These are phyloP conservation scores for Pogostemon cablin DNA, from an alignment of 257 asterid species.

Conservation along the genomic window DNA sequence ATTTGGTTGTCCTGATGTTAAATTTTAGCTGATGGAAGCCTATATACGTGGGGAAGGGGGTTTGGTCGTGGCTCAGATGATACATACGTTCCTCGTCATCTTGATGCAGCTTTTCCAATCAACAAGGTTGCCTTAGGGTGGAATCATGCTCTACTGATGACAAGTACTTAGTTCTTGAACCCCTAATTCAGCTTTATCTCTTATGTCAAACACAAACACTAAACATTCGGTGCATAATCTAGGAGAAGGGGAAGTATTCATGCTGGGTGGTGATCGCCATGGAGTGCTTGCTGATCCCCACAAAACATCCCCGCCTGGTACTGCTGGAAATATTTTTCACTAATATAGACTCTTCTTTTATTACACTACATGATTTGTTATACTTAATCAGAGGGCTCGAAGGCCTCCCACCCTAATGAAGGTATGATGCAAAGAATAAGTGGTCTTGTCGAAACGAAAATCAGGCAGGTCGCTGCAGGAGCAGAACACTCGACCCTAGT, in stretches of 20 bases:
- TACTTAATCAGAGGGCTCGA: background rate
- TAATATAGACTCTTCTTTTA: background rate
- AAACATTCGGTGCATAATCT: constrained; percentile 19
- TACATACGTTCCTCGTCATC: constrained; percentile 41
- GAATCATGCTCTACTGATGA: constrained; percentile 75
- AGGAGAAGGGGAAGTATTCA: constrained; percentile 62
- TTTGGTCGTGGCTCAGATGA: constrained; percentile 50
- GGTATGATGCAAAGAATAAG: constrained; percentile 33
- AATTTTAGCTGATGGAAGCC: constrained; percentile 56
- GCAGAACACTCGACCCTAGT: constrained; percentile 88
- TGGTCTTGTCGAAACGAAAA: constrained; percentile 41
- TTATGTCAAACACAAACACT: background rate
- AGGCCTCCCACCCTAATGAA: constrained; percentile 23
- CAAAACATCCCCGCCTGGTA: constrained; percentile 41
- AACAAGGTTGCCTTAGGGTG: constrained; percentile 75
- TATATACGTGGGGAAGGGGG: constrained; percentile 94
- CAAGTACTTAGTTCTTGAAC: constrained; percentile 43
- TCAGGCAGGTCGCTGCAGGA: constrained; percentile 75
- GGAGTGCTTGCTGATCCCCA: constrained; percentile 55
- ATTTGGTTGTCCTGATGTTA: constrained; percentile 19
- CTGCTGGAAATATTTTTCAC: background rate
- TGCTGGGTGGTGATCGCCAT: constrained; percentile 81
- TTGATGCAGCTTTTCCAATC: constrained; percentile 42
- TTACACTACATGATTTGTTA: background rate
- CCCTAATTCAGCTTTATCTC: background rate